These are phyloP conservation scores for Raffaelea deltoideospora DNA, from an alignment of 2,329 filamentous ascomycete genomes.

Conservation along the genomic window DNA sequence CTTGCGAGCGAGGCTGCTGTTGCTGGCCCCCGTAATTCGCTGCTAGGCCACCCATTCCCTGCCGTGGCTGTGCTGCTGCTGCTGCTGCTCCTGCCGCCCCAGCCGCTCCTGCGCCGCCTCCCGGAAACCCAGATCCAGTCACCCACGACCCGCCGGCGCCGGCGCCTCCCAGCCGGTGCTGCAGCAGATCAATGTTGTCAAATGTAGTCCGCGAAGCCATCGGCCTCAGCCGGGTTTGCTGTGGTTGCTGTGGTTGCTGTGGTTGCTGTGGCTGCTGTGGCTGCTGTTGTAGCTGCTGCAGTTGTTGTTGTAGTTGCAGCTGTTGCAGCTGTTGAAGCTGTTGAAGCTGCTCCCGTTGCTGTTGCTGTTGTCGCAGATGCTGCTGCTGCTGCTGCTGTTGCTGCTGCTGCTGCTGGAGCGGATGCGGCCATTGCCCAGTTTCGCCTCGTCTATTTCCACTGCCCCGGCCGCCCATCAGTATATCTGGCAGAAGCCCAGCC, in stretches of 20 bases:
- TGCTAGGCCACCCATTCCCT: no score
- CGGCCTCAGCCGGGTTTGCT: not conserved
- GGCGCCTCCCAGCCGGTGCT: not conserved
- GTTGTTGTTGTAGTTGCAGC: not conserved
- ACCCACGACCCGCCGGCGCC: no score
- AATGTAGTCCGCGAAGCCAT: not conserved
- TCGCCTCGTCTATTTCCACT: no score
- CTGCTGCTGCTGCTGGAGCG: not conserved
- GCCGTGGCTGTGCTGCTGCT: no score
- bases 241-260: not conserved
- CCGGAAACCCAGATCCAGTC: no score
- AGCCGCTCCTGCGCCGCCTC: no score
- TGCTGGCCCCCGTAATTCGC: no score
- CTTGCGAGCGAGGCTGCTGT: no score
- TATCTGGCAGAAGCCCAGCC: no score
- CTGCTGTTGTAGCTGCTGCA: not conserved
- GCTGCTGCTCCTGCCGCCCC: no score
- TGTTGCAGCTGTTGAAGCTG: not conserved
- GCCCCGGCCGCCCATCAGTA: no score
- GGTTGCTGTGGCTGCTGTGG: not conserved
- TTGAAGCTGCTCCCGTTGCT: not conserved
- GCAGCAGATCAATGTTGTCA: not conserved
- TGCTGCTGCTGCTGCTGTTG: not conserved
- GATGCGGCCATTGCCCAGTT: no score
- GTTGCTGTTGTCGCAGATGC: not conserved